Base-by-base conservation (phyloP, 352 stramenopile species). In the Thraustotheca clavata region DNA sequence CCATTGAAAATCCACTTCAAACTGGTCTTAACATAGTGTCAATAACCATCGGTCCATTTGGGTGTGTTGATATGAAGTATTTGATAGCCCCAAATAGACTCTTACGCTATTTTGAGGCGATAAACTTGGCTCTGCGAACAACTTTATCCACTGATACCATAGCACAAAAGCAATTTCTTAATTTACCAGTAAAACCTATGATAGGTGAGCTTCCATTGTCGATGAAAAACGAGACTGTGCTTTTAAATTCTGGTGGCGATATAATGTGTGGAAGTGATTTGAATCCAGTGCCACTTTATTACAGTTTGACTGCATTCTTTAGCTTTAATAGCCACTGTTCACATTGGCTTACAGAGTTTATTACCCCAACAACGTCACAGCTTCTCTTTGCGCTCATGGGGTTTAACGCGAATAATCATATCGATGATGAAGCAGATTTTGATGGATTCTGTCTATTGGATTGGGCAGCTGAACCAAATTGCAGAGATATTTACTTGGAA, bases 21-120 rank as follows among this genome's bases (percentile, higher is more conserved):
- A 12, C 16, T 12, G 35, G 55, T 14, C 34, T 63, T 31, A 7
- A 7, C 22, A 4, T 34, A 12, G 4, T 50, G 18, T 24, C n/a
- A 8, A 49, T 22, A 18, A 41, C 34, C 2, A 40, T 63, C 11
- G 55, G 55, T 8, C 55, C 55, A 3, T 63, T 63, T 63, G 55
- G 55, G 8, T 4, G 2, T 6, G 20, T 52, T 16, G 38, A 29
- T n/a, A 63, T 55, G 8, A 35, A 32, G 34, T 22, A 39, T 22
- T 31, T 63, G 12, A 12, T 38, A 11, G 0, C n/a, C 9, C 43
- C 43, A 18, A 24, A 11, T 11, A 3, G 24, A 18, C n/a, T 61
- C 4, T 20, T 7, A 12, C 52, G 49, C 3, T 27, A 32, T 8
- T 61, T 33, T 24, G 11, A 8, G 20, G 4, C 20, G 1, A 12